Evolutionary conservation across 2,329 filamentous ascomycete genomes (phyloP).

Genomic region (Paecilomyces niveus): DNA sequence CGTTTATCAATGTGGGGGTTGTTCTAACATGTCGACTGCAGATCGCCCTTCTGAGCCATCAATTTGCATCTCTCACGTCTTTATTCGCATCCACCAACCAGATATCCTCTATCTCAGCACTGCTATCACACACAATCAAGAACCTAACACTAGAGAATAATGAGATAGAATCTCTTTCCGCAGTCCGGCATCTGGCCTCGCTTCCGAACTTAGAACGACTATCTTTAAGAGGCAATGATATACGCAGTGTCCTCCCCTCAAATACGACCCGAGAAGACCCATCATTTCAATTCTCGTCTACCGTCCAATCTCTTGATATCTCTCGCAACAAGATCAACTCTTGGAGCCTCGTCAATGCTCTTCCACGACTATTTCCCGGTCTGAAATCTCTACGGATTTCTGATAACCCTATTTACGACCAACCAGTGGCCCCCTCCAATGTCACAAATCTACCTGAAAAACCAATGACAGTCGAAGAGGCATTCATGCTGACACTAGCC

Average conservation of each 20-base stretch:
- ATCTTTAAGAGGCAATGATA: constrained; percentile 67
- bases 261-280: constrained; percentile 24
- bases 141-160: constrained; percentile 46
- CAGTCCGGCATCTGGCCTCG: constrained; percentile 42
- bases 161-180: constrained; percentile 25
- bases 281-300: constrained; percentile 46
- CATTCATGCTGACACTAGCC: constrained; percentile 80
- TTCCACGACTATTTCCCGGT: constrained; percentile 63
- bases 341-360: constrained; percentile 67
- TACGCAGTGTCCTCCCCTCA: constrained; percentile 39
- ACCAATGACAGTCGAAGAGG: constrained; percentile 59
- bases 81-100: constrained; percentile 31
- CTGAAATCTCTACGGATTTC: constrained; percentile 70
- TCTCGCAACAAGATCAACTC: constrained; percentile 62
- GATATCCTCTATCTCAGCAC: constrained; percentile 20
- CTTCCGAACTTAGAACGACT: constrained; percentile 47
- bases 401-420: constrained; percentile 75
- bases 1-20: constrained; percentile 5
- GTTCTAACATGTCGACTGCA: constrained; percentile 12
- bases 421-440: constrained; percentile 25
- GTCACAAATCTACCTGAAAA: constrained; percentile 34
- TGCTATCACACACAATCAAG: constrained; percentile 31
- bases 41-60: constrained; percentile 26
- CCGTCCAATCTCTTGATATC: constrained; percentile 61
- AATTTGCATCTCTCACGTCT: constrained; percentile 27